Conservation (phyloP, 2,329 filamentous ascomycete species). For the Coniochaeta prunicola region DNA sequence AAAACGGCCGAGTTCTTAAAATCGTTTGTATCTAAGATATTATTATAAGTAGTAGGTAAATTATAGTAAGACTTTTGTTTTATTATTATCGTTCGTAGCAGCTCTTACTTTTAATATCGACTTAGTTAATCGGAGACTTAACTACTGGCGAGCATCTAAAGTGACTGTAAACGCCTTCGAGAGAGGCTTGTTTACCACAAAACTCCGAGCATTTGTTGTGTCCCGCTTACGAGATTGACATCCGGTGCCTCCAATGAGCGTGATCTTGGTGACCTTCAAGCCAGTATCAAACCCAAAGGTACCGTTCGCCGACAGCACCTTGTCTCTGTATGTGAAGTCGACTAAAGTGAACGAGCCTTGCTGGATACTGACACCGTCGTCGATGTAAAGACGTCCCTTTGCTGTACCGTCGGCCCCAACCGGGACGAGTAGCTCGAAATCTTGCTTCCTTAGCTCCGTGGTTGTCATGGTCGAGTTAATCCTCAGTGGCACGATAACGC, state of each 20-base stretch:
- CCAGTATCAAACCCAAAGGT: constrained; percentile 43
- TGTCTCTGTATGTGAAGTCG: constrained; percentile 49
- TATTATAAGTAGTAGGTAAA: no score
- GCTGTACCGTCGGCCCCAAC: constrained; percentile 56
- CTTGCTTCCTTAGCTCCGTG: constrained; percentile 50
- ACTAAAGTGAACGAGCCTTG: constrained; percentile 52
- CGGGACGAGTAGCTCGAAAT: constrained; percentile 67
- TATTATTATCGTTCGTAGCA: no score
- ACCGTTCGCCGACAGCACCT: constrained; percentile 42
- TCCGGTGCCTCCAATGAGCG: constrained; percentile 32
- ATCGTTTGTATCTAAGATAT: no score
- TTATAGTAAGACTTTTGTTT: no score
- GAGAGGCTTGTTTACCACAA: constrained; percentile 16
- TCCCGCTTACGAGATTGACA: constrained; percentile 8
- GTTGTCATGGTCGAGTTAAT: constrained; percentile 54
- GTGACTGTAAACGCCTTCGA: constrained; percentile 16
- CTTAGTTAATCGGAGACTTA: no score
- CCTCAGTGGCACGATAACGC: constrained; percentile 57
- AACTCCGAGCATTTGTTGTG: constrained; percentile 8
- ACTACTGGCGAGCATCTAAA: constrained; percentile 11
- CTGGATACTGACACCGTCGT: constrained; percentile 64
- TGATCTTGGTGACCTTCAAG: constrained; percentile 39
- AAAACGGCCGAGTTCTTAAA: no score
- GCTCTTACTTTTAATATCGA: no score
- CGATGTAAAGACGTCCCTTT: constrained; percentile 62